These are phyloP conservation scores for Phaeosphaeriaceae sp. DNA, from an alignment of 2,329 filamentous ascomycete species.

Conservation along the genomic window DNA sequence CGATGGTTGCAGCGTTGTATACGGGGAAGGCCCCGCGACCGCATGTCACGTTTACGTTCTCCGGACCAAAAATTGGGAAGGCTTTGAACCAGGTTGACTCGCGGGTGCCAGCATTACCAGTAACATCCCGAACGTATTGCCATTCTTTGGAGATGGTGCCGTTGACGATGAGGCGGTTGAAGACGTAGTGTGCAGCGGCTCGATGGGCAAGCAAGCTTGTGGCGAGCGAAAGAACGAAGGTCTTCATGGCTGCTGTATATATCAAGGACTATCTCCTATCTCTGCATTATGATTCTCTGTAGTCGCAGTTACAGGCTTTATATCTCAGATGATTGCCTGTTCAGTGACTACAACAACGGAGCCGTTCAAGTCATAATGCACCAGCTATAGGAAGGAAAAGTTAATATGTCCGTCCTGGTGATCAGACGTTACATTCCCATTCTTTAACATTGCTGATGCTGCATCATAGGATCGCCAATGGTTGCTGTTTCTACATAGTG, in stretches of 20 bases:
- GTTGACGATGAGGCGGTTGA: slow-evolving; percentile 25
- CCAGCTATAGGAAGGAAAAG: slow-evolving; percentile 2
- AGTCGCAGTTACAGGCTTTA: background rate
- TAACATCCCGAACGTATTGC: slow-evolving; percentile 27
- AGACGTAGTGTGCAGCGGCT: slow-evolving; percentile 15
- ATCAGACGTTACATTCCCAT: slow-evolving; percentile 4
- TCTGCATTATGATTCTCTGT: background rate
- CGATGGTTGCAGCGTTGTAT: slow-evolving; percentile 11
- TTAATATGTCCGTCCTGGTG: slow-evolving; percentile 1
- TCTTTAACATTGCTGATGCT: slow-evolving; percentile 1
- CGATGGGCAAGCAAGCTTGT: background rate
- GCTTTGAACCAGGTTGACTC: slow-evolving; percentile 13
- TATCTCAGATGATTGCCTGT: background rate
- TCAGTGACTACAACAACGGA: background rate
- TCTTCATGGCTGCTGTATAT: background rate
- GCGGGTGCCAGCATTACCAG: slow-evolving; percentile 5
- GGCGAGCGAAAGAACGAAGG: background rate
- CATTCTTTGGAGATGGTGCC: slow-evolving; percentile 22
- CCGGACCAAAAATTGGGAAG: slow-evolving; percentile 17
- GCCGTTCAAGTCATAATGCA: background rate
- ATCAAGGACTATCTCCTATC: background rate
- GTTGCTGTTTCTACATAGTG: slow-evolving; percentile 4
- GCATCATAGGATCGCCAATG: slow-evolving; percentile 5
- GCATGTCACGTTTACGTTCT: slow-evolving; percentile 14
- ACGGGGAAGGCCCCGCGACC: slow-evolving; percentile 16